These are phyloP conservation scores for Oryza australiensis DNA, from an alignment of 176 grass and related monocot genomes.

Conservation along the genomic window DNA sequence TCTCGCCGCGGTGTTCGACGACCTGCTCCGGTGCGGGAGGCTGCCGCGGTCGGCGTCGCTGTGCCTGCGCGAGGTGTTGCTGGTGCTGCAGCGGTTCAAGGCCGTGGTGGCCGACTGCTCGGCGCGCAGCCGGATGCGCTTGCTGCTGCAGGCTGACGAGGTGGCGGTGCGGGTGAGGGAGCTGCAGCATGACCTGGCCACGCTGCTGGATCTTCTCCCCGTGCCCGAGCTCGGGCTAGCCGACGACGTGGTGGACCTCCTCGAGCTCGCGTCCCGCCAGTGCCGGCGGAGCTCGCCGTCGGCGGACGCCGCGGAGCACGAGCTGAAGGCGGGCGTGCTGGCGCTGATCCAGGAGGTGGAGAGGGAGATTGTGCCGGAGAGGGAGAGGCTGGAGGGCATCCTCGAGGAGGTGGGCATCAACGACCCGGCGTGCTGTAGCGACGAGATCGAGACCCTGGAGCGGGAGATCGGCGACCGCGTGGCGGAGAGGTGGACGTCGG, in stretches of 20 bases:
- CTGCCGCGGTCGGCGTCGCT: conserved; percentile 65
- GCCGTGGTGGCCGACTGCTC: conserved; percentile 60
- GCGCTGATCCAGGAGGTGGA: conserved; percentile 69
- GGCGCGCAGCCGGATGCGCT: conserved; percentile 59
- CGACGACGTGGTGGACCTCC: conserved; percentile 69
- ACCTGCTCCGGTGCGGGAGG: conserved; percentile 30
- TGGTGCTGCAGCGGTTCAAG: conserved; percentile 91
- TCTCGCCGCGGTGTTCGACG: conserved; percentile 67
- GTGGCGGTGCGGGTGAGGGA: conserved; percentile 54
- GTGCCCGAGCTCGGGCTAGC: conserved; percentile 53
- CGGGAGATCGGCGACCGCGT: conserved; percentile 80
- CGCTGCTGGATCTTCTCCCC: conserved; percentile 76
- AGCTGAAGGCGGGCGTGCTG: conserved; percentile 60
- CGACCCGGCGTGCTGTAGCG: conserved; percentile 68
- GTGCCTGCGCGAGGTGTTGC: conserved; percentile 75
- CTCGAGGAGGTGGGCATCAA: conserved; percentile 70
- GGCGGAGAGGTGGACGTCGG: conserved; percentile 65
- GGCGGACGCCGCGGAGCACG: conserved; percentile 11
- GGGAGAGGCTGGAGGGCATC: conserved; percentile 54
- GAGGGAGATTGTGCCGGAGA: conserved; percentile 69
- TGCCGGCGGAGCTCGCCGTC: conserved; percentile 40
- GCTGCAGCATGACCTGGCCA: conserved; percentile 81
- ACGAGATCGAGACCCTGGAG: conserved; percentile 89
- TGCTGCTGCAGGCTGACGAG: conserved; percentile 72
- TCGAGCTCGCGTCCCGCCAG: conserved; percentile 68